Base-by-base conservation (phyloP, 805 yeast species). In the Tetrapisispora nanseiensis region DNA sequence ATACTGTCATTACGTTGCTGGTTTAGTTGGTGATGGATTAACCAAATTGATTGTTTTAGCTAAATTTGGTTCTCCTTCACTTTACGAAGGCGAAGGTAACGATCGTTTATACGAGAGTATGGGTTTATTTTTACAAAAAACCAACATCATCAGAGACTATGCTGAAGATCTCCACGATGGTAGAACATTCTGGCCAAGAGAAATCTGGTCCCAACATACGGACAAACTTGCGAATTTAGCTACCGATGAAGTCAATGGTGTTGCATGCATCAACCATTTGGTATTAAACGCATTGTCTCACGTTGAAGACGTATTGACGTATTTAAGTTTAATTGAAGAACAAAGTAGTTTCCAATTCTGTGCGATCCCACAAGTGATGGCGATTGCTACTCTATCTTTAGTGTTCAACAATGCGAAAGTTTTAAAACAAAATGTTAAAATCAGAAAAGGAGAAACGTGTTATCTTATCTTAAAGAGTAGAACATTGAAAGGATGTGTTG, bases 351-450 rank as follows among this genome's bases (percentile, higher is more conserved):
- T 86, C 70, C 82, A 80, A 52, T 92, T 92, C 69, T 89, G 97
- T 68, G 86, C 97, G 10, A 92, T 92, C 59, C 99, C 99, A 16
- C 99, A 92, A 67, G 97, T 90, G 18, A 92, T 92, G 99, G 96
- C 97, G 29, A 83, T 92, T 62, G 97, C 98, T n/a, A 86, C 97
- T 1, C 71, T 92, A 52, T 87, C 90, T 20, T 69, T 80, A 40
- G 83, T 92, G 29, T 89, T 82, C 72, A 80, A 82, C 58, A 92
- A 92, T 67, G 80, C 82, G 3, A 56, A 67, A 3, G 82, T 90
- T 3, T 75, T 90, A 57, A 73, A 79, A 34, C 61, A 64, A 33
- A 79, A 84, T 57, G 83, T 90, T 50, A 92, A 92, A 69, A 83
- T 92, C 62, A 76, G 97, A 66, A 86, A 86, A 66, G 96, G 97